Percentiles rank a stretch among this genome's conserved stretches.
These are phyloP conservation scores for Rhodotorula sp. DNA, from an alignment of 1,284 basidiomycete genomes.

Conservation along the genomic window DNA sequence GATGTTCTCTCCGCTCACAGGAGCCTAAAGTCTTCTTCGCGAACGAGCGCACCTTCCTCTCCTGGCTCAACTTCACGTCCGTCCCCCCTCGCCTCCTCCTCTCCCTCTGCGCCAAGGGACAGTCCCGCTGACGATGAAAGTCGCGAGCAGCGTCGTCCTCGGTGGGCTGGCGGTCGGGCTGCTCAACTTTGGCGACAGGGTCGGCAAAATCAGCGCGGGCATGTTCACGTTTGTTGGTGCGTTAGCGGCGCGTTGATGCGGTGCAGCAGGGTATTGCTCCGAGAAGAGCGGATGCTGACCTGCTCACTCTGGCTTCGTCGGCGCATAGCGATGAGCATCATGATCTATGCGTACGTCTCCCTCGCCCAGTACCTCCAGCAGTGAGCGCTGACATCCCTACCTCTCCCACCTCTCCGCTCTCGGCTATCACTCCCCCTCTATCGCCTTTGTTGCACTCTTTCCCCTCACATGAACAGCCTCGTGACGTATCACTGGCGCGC, in stretches of 20 bases:
- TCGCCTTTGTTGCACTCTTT: neutral
- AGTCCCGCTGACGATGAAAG: neutral
- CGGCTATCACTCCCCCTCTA: neutral
- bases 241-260: constrained; percentile 51
- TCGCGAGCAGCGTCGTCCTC: constrained; percentile 65
- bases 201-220: constrained; percentile 86
- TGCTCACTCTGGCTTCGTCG: no score
- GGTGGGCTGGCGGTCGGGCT: constrained; percentile 93
- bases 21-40: constrained; percentile 71
- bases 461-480: constrained; percentile 52
- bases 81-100: neutral
- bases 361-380: no score
- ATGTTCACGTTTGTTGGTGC: constrained; percentile 88
- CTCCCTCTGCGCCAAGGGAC: neutral
- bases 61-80: constrained; percentile 62
- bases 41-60: constrained; percentile 81
- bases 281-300: neutral
- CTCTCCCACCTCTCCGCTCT: neutral
- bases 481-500: constrained; percentile 97
- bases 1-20: neutral
- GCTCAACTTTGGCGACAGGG: constrained; percentile 90
- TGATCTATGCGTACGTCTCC: constrained; percentile 73
- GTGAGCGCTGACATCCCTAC: neutral
- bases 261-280: neutral
- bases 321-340: constrained; percentile 82